Base-by-base conservation (phyloP, 805 yeast species). In the Candida suzukii region DNA sequence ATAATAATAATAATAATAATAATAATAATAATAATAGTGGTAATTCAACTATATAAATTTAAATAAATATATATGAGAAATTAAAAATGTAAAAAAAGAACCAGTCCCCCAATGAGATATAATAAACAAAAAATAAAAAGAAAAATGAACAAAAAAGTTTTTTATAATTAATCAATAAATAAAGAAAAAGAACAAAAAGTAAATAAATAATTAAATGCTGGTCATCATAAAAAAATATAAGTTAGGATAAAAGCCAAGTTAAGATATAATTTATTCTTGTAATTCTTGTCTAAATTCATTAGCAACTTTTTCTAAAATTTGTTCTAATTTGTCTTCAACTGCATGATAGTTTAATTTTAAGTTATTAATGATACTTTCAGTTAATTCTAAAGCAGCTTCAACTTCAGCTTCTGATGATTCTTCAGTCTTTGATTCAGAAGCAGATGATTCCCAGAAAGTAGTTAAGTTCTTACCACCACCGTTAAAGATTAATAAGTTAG, bases 391-490 rank as follows among this genome's bases (percentile, higher is more conserved):
- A 17, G 46, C 34, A 40, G 53, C 59, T 41, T 40, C 44, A 19
- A 22, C 14, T 9, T 43, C 37, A 16, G 32, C 38, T 21, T 28
- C 34, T 26, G 25, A 21, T 11, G 18, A n/a, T 18, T 13, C 18
- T 19, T n/a, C 31, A 30, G 35, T n/a, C n/a, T n/a, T n/a, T n/a
- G n/a, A 21, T 18, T 32, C 21, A 32, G 33, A n/a, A 11, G 37
- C 11, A 25, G 19, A 19, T 4, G 30, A 19, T 21, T 57, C 63
- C 87, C 88, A 82, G 73, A 82, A 81, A 35, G 69, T 76, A 41
- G 76, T 66, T 54, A 81, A 61, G 63, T 80, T 79, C 56, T 75
- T 78, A 51, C 91, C 93, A 44, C 78, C 93, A 71, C 93, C 95
- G 56, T 85, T 85, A 71, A 67, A 85, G 39, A 85, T 83, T 64